Evolutionary conservation across 2,329 filamentous ascomycete species (phyloP).

Genomic region (Fusarium papillatum): DNA sequence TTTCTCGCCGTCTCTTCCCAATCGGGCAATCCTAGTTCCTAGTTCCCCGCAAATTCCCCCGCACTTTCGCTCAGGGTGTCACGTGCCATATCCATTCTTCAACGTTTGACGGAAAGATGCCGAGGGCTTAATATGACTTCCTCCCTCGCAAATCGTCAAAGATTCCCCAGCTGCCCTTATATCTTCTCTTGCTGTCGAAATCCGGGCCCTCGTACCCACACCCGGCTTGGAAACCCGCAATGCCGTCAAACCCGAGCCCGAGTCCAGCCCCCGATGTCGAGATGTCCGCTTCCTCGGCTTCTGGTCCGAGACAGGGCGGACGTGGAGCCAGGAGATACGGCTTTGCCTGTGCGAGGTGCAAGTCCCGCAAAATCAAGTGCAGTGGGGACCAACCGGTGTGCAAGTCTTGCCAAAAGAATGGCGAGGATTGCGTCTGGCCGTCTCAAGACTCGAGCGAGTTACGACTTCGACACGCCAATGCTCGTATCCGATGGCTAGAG

Average conservation of each 20-base stretch:
- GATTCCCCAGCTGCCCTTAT: not conserved
- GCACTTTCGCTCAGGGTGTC: not conserved
- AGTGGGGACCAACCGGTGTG: slow-evolving; percentile 12
- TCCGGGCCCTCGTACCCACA: not conserved
- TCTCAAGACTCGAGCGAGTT: slow-evolving; percentile 1
- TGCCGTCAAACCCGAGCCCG: not conserved
- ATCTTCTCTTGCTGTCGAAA: not conserved
- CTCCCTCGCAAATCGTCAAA: not conserved
- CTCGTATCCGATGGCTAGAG: slow-evolving; percentile 10
- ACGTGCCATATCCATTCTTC: not conserved
- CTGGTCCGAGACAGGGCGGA: not conserved
- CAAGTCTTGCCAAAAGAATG: not conserved
- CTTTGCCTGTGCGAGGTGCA: slow-evolving; percentile 16
- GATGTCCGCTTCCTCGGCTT: not conserved
- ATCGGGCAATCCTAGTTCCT: not conserved
- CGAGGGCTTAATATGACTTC: not conserved
- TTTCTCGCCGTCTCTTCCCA: not conserved
- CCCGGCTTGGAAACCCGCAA: not conserved
- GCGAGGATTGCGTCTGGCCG: slow-evolving; percentile 12
- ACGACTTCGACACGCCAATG: slow-evolving; percentile 13
- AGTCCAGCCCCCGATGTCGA: not conserved
- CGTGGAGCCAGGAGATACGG: slow-evolving; percentile 11
- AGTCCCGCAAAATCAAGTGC: slow-evolving; percentile 18
- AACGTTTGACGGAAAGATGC: not conserved
- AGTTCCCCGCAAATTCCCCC: not conserved